Conservation (phyloP, 176 grass and related monocot species). For the Ensete glaucum region DNA sequence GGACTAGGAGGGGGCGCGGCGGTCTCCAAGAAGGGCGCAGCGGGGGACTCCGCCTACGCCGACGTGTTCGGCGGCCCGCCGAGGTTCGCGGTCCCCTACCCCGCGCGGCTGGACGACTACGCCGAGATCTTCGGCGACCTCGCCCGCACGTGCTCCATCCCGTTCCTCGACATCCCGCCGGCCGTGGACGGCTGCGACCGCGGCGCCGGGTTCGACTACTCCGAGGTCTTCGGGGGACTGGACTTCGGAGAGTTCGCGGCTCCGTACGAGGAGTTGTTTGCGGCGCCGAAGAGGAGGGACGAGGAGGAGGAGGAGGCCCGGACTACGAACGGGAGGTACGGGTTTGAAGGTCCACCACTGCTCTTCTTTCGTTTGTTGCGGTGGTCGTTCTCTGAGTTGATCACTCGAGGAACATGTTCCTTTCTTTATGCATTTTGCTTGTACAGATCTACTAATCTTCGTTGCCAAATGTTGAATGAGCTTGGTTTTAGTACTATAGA, state of each 20-base stretch:
- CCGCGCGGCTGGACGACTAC: slow-evolving; percentile 43
- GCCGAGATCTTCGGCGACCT: slow-evolving; percentile 71
- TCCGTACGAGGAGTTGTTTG: slow-evolving; percentile 68
- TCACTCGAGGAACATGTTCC: not conserved
- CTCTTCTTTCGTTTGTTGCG: not conserved
- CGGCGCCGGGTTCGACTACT: slow-evolving; percentile 36
- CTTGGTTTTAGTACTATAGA: not conserved
- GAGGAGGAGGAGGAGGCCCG: slow-evolving; percentile 35
- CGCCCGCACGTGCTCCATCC: slow-evolving; percentile 68
- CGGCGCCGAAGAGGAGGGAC: slow-evolving; percentile 1
- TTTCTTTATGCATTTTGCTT: not conserved
- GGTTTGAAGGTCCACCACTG: not conserved
- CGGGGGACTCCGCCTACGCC: slow-evolving; percentile 29
- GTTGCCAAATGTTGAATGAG: not conserved
- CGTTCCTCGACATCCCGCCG: slow-evolving; percentile 65
- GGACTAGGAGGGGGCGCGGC: slow-evolving; percentile 16
- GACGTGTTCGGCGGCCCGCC: slow-evolving; percentile 70
- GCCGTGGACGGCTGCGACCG: not conserved
- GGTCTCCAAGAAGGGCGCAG: not conserved
- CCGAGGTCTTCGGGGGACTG: slow-evolving; percentile 61
- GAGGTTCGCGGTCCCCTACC: slow-evolving; percentile 24
- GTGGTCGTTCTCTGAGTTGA: not conserved
- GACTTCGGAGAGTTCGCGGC: slow-evolving; percentile 57
- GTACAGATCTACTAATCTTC: not conserved
- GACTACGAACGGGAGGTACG: slow-evolving; percentile 28